Evolutionary conservation across 495 filamentous ascomycete species (phyloP).

Genomic region (Podospora comata): DNA sequence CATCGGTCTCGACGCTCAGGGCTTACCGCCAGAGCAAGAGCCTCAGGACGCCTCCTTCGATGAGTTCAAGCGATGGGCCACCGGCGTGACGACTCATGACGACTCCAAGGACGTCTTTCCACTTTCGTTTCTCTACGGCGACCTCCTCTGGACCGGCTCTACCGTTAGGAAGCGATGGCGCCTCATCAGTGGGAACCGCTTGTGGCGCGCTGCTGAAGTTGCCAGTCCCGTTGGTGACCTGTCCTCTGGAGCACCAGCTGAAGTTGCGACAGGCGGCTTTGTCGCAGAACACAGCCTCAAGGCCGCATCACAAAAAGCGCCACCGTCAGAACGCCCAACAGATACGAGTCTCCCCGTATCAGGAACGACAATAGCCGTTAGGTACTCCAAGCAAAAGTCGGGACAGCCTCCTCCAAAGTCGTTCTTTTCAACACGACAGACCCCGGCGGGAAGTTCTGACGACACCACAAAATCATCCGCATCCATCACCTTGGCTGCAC

Average conservation of each 20-base stretch:
- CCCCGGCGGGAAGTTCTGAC: slow-evolving; percentile 22
- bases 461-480: slow-evolving; percentile 17
- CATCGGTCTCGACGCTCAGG: slow-evolving; percentile 33
- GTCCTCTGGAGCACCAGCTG: slow-evolving; percentile 21
- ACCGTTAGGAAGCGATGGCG: slow-evolving; percentile 57
- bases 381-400: not conserved
- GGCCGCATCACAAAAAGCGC: slow-evolving; percentile 3
- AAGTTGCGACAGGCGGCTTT: slow-evolving; percentile 22
- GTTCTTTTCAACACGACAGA: not conserved
- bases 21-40: slow-evolving; percentile 17
- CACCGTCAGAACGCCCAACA: slow-evolving; percentile 10
- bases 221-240: slow-evolving; percentile 18
- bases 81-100: slow-evolving; percentile 46
- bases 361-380: slow-evolving; percentile 13
- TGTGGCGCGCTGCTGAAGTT: slow-evolving; percentile 17
- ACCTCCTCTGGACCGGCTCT: slow-evolving; percentile 58
- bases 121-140: slow-evolving; percentile 51
- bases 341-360: slow-evolving; percentile 13
- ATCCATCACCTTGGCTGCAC: slow-evolving; percentile 20
- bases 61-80: slow-evolving; percentile 55
- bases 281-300: slow-evolving; percentile 17
- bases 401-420: not conserved
- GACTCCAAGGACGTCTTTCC: slow-evolving; percentile 48
- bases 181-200: slow-evolving; percentile 46
- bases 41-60: slow-evolving; percentile 25